phyloP scores from a whole-genome alignment of 148 eudicot genomes.

The Chenopodium album region DNA sequence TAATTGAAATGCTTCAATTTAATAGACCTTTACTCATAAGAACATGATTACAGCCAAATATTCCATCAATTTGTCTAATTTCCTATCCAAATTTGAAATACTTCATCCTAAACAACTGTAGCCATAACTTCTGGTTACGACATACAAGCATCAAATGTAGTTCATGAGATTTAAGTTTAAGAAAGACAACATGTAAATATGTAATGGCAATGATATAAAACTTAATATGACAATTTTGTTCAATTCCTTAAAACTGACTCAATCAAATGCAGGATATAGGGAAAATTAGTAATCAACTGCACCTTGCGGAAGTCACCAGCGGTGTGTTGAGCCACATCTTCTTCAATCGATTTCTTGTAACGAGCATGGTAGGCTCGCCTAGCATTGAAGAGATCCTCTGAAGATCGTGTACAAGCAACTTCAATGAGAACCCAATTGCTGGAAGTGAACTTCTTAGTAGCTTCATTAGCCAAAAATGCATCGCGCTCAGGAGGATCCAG shows the following conservation, averaged over 20 bases:
- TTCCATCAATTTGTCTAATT: neutral
- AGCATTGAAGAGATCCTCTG: slow-evolving; percentile 55
- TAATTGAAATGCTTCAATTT: neutral
- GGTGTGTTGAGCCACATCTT: slow-evolving; percentile 80
- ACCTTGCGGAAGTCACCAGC: slow-evolving; percentile 87
- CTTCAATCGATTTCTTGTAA: slow-evolving; percentile 78
- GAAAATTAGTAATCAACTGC: neutral
- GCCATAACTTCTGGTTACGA: neutral
- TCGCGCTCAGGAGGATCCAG: slow-evolving; percentile 77
- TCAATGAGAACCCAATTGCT: slow-evolving; percentile 80
- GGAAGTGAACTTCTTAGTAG: slow-evolving; percentile 63
- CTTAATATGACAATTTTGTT: too few species aligned
- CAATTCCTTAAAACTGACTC: too few species aligned
- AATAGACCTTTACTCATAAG: neutral
- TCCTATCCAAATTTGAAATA: neutral
- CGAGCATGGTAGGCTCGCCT: slow-evolving; percentile 69
- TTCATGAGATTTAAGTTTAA: neutral
- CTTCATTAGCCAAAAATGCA: slow-evolving; percentile 77
- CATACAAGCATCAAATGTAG: neutral
- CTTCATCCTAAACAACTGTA: neutral
- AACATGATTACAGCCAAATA: neutral
- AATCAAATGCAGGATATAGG: neutral
- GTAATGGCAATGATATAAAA: neutral
- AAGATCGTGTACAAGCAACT: slow-evolving; percentile 71
- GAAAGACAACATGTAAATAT: neutral